Conservation (phyloP, 225 moss, liverwort and hornwort species). For the Physcomitrellopsis africana region DNA sequence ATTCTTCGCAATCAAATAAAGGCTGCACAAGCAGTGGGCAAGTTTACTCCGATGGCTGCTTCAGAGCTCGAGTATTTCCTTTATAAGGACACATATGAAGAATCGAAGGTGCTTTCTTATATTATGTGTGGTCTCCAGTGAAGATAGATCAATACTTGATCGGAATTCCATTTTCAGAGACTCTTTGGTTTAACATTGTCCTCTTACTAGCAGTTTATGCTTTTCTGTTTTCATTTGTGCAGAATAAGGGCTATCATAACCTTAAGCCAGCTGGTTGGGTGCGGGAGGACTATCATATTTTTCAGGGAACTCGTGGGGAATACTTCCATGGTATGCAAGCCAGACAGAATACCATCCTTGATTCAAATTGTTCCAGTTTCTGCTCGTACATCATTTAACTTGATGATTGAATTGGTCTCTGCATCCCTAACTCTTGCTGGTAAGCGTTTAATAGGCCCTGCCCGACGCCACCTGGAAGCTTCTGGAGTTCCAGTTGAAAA, state of each 20-base stretch:
- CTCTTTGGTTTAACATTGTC: not conserved
- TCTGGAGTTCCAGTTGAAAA: constrained; percentile 98
- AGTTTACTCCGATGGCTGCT: constrained; percentile 82
- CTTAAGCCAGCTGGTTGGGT: constrained; percentile 91
- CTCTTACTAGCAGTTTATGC: not conserved
- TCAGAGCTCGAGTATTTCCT: constrained; percentile 93
- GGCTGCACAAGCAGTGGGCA: constrained; percentile 56
- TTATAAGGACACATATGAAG: constrained; percentile 76
- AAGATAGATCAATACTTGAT: not conserved
- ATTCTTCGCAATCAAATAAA: constrained; percentile 72
- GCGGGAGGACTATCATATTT: constrained; percentile 92
- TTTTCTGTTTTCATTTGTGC: constrained; percentile 23
- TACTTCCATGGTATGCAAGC: constrained; percentile 75
- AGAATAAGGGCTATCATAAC: constrained; percentile 67
- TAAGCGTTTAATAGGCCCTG: constrained; percentile 55
- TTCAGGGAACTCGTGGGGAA: constrained; percentile 93
- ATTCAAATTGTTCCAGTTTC: not conserved
- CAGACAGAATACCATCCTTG: not conserved
- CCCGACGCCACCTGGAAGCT: constrained; percentile 85
- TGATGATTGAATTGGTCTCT: not conserved
- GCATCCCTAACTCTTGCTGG: constrained; percentile 3
- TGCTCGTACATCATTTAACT: not conserved
- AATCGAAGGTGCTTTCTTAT: constrained; percentile 58
- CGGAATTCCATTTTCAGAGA: not conserved
- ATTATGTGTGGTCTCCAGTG: not conserved